phyloP scores from a whole-genome alignment of 2,329 filamentous ascomycete genomes.

The Pestalotiopsis fici region DNA sequence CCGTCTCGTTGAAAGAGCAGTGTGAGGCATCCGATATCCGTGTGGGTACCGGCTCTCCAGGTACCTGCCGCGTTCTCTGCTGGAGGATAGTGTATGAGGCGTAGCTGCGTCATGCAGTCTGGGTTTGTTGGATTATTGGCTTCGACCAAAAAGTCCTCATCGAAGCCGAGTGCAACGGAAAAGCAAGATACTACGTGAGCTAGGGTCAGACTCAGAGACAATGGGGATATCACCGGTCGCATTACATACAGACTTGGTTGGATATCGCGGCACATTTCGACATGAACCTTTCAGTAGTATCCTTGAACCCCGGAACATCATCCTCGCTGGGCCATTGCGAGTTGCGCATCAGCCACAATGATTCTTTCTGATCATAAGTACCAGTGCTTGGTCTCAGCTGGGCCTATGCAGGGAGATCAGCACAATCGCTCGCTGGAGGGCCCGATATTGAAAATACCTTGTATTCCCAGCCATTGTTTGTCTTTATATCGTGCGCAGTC shows the following conservation, averaged over 20 bases:
- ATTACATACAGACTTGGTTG: not conserved
- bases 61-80: not conserved
- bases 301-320: not conserved
- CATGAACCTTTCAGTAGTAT: not conserved
- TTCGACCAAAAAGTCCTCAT: not conserved
- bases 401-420: not conserved
- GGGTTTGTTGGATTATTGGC: not conserved
- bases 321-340: not conserved
- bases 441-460: not conserved
- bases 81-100: not conserved
- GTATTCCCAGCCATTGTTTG: slow-evolving; percentile 2
- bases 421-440: too few species aligned
- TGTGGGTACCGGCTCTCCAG: not conserved
- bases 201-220: not conserved
- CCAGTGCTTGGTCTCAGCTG: not conserved
- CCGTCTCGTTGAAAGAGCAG: slow-evolving; percentile 1
- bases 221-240: too few species aligned
- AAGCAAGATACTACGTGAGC: not conserved
- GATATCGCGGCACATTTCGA: not conserved
- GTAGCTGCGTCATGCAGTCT: not conserved
- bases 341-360: not conserved
- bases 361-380: slow-evolving; percentile 1
- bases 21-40: not conserved
- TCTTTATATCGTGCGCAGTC: not conserved
- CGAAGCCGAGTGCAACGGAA: not conserved